Conservation (phyloP, 805 yeast species). For the Ogataea minuta region DNA sequence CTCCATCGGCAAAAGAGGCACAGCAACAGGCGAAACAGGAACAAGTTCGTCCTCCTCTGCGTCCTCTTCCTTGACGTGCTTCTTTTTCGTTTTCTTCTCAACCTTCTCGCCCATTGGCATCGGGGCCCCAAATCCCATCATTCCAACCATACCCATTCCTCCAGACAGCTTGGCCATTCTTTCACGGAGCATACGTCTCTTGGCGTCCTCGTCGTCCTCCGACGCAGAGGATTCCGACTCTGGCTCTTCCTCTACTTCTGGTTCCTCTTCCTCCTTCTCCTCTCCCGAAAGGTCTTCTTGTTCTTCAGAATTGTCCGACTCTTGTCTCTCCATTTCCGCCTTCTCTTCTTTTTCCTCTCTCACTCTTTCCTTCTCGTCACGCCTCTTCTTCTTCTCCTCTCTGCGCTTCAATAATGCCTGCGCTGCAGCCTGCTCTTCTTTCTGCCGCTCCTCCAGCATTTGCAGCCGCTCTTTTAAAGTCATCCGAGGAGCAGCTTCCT, state of each 20-base stretch:
- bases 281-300: conserved; percentile 21
- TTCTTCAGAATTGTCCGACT: conserved; percentile 9
- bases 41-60: conserved; percentile 10
- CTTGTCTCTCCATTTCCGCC: conserved; percentile 27
- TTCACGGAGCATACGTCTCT: conserved; percentile 75
- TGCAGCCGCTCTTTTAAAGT: conserved; percentile 87
- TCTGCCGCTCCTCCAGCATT: conserved; percentile 74
- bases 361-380: conserved; percentile 12
- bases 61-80: conserved; percentile 21
- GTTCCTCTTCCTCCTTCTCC: conserved; percentile 23
- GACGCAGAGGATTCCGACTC: conserved; percentile 54
- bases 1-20: no score
- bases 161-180: conserved; percentile 97
- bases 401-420: conserved; percentile 58
- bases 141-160: conserved; percentile 75
- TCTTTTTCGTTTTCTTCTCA: conserved; percentile 25
- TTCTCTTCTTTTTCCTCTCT: conserved; percentile 29
- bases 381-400: conserved; percentile 45
- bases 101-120: conserved; percentile 26
- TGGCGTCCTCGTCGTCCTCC: conserved; percentile 73
- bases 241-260: conserved; percentile 43
- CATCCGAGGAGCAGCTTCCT: conserved; percentile 67
- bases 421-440: conserved; percentile 67
- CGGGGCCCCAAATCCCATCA: conserved; percentile 54
- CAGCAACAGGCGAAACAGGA: conserved; percentile 20